These are phyloP conservation scores for Anthracocystis setariae DNA, from an alignment of 1,284 basidiomycete genomes.

Conservation along the genomic window DNA sequence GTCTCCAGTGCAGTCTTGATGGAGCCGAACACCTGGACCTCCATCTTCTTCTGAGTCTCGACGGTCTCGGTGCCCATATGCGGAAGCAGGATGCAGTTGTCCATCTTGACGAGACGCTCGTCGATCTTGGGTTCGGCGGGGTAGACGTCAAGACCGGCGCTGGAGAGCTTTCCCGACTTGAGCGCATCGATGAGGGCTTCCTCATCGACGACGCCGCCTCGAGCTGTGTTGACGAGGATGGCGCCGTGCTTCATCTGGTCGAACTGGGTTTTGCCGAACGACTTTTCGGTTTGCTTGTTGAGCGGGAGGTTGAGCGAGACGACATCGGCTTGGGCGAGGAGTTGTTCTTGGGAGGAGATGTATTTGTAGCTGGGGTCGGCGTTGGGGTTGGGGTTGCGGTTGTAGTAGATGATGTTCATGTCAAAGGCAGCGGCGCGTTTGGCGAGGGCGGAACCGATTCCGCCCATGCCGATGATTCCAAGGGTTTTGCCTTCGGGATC, in stretches of 20 bases:
- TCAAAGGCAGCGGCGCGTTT: conserved; percentile 59
- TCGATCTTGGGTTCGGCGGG: conserved; percentile 49
- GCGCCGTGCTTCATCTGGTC: conserved; percentile 67
- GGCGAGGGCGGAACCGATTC: conserved; percentile 60
- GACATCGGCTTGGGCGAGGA: conserved; percentile 69
- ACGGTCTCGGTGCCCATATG: conserved; percentile 54
- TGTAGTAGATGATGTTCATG: conserved; percentile 64
- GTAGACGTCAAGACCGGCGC: conserved; percentile 90
- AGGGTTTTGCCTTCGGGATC: conserved; percentile 58
- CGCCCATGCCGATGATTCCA: conserved; percentile 62
- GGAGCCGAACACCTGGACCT: conserved; percentile 45
- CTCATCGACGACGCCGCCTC: conserved; percentile 70
- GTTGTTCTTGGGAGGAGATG: conserved; percentile 64
- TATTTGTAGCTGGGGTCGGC: conserved; percentile 40
- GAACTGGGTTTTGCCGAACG: conserved; percentile 69
- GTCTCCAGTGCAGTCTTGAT: conserved; percentile 48
- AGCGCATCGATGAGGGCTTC: conserved; percentile 56
- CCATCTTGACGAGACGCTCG: conserved; percentile 40
- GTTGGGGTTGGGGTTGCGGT: conserved; percentile 54
- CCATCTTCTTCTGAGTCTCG: conserved; percentile 55
- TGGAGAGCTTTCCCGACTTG: conserved; percentile 66
- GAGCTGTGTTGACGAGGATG: conserved; percentile 70
- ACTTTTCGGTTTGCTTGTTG: conserved; percentile 67
- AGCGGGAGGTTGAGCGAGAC: conserved; percentile 71
- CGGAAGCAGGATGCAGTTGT: conserved; percentile 39